Percentiles rank a stretch among this genome's conserved stretches.
Conservation (phyloP, 352 stramenopile species). For the Aphanomyces astaci region DNA sequence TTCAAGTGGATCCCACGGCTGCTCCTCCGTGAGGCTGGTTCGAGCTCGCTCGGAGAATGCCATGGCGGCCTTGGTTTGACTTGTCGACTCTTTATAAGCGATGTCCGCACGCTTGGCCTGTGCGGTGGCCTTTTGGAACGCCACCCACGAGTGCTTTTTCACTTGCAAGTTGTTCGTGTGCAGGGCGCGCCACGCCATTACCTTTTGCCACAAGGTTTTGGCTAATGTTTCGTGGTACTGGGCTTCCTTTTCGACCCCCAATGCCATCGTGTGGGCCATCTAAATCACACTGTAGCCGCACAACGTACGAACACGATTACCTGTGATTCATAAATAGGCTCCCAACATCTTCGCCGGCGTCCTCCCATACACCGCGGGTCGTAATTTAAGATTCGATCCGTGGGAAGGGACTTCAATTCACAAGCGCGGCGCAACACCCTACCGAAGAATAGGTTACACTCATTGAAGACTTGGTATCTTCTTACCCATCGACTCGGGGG, state of each 20-base stretch:
- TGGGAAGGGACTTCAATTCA: constrained; percentile 12
- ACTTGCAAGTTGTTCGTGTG: constrained; percentile 21
- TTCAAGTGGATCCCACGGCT: constrained; percentile 62
- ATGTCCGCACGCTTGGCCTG: not conserved
- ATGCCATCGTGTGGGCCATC: not conserved
- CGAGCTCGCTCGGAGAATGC: constrained; percentile 8
- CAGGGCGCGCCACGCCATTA: constrained; percentile 7
- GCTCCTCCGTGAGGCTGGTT: not conserved
- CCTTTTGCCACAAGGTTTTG: not conserved
- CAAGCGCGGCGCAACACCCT: not conserved
- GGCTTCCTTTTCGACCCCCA: not conserved
- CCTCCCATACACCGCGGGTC: not conserved
- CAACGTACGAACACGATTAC: too few relatives aligned
- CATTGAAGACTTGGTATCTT: too few relatives aligned
- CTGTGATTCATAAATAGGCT: constrained; percentile 11
- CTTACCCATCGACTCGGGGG: constrained; percentile 13
- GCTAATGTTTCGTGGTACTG: not conserved
- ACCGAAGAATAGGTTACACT: too few relatives aligned
- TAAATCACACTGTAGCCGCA: not conserved
- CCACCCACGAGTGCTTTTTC: constrained; percentile 11
- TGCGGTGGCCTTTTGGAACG: constrained; percentile 6
- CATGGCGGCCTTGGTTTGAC: not conserved
- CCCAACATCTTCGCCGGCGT: not conserved
- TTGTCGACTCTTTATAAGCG: not conserved
- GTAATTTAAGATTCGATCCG: constrained; percentile 7